phyloP scores from a whole-genome alignment of 2,329 filamentous ascomycete genomes.

The Pseudogymnoascus sp. region DNA sequence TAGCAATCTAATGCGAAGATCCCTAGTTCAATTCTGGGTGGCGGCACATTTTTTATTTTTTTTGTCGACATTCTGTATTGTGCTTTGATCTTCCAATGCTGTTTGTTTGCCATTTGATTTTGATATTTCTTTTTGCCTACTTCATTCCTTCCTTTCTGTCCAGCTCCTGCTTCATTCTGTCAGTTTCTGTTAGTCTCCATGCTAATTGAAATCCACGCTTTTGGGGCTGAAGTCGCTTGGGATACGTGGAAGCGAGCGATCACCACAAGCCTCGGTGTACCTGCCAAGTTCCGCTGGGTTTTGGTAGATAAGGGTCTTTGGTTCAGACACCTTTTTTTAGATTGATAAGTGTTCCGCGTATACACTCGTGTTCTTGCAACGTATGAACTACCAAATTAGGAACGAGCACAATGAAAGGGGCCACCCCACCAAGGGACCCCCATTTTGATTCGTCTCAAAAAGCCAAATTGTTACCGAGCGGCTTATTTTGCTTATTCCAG shows the following conservation, averaged over 20 bases:
- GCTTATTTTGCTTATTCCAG: conserved; percentile 4
- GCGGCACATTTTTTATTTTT: conserved; percentile 1
- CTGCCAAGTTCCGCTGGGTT: background rate
- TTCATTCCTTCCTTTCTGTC: background rate
- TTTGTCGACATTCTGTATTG: background rate
- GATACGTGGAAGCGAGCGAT: background rate
- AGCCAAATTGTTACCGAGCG: background rate
- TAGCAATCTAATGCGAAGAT: conserved; percentile 9
- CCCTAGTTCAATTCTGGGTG: conserved; percentile 8
- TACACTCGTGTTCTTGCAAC: conserved; percentile 3
- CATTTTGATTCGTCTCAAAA: background rate
- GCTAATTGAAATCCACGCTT: background rate
- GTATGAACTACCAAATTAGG: background rate
- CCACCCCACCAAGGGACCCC: background rate
- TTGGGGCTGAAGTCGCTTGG: background rate
- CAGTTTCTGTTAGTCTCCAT: background rate
- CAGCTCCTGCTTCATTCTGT: no score
- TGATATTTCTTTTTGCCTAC: background rate
- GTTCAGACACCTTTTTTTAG: background rate
- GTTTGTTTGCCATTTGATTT: background rate
- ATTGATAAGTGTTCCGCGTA: background rate
- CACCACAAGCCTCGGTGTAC: background rate
- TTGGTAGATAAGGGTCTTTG: background rate
- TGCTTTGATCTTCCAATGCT: no score
- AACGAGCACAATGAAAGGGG: background rate